Evolutionary conservation across 139 green algal species (phyloP).

Genomic region (Chlamydomonas eustigma): DNA sequence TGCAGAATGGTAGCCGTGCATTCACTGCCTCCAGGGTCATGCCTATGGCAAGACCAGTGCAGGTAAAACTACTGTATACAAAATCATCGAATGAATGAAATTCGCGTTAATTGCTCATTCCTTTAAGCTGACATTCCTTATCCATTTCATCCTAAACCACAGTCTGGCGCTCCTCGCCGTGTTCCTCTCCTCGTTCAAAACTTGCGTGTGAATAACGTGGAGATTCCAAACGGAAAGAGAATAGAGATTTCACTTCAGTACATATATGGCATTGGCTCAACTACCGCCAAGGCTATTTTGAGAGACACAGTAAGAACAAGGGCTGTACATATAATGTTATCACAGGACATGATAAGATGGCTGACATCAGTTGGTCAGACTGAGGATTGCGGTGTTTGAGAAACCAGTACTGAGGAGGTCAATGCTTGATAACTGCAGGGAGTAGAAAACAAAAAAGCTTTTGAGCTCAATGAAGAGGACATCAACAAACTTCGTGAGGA

Average conservation of each 20-base stretch:
- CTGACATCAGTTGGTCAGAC: too few relatives aligned
- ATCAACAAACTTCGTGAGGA: constrained; percentile 89
- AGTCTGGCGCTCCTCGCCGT: constrained; percentile 42
- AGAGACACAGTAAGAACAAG: constrained; percentile 66
- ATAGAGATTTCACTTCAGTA: constrained; percentile 95
- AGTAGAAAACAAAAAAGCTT: constrained; percentile 95
- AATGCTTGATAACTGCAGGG: constrained; percentile 38
- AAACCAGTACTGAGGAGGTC: too few relatives aligned
- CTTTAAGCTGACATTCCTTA: background rate
- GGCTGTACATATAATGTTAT: too few relatives aligned
- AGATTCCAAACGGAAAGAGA: constrained; percentile 97
- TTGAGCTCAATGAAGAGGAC: constrained; percentile 95
- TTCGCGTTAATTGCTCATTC: too few relatives aligned
- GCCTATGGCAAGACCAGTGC: constrained; percentile 29
- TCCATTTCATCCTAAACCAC: background rate
- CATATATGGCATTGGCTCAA: constrained; percentile 93
- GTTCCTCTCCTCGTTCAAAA: constrained; percentile 62
- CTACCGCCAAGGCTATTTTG: constrained; percentile 89
- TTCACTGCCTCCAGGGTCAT: constrained; percentile 35
- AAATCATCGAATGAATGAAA: too few relatives aligned
- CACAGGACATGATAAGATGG: too few relatives aligned
- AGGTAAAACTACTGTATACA: too few relatives aligned
- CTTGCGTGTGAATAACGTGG: constrained; percentile 93
- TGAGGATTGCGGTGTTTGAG: too few relatives aligned
- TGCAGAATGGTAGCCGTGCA: constrained; percentile 16